Base-by-base conservation (phyloP, 352 stramenopile species). In the Phytophthora sp. region DNA sequence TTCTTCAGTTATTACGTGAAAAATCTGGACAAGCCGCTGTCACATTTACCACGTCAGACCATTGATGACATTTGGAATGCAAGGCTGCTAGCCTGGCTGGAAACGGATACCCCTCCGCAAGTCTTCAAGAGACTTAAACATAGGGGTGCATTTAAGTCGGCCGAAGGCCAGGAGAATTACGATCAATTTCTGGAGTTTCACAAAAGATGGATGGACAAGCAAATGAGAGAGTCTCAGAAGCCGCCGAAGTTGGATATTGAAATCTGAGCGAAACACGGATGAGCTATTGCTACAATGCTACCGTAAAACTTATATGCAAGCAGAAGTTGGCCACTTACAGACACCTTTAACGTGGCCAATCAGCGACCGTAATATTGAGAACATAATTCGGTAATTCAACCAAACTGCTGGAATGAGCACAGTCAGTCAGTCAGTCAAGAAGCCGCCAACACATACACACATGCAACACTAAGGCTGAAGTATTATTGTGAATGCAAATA, bases 11-110 rank as follows among this genome's bases (percentile, higher is more conserved):
- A 33, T 23, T 50, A 18, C 24, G 23, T 50, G 4, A 50, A 29
- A 16, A 33, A 50, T 50, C 23, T 50, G 18, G 42, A 50, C 42
- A 23, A 50, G 42, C 42, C 42, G 42, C n/a, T 50, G 21, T 31
- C 21, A 4, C 42, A 30, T 21, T n/a, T 50, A 9, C 23, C 21
- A 8, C 11, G 9, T 7, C 8, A 33, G 20, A 31, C n/a, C 20
- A 33, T 50, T 15, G 12, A 50, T 6, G 20, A 31, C 15, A 50
- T 50, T 33, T 50, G 42, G 41, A n/a, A 31, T 4, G 42, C 42
- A 12, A 50, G 42, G 15, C 12, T 50, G 5, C 9, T 33, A 20
- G 11, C 11, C 15, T 50, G 42, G 42, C 24, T 50, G 4, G 21
- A 50, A 30, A 50, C 42, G 8, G 21, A 33, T 16, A 31, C 42